A percentile compares a stretch with the other conserved stretches of the same genome.
Conservation (phyloP, 1,139 yeast species). For the Saccharomyces hybrid region DNA sequence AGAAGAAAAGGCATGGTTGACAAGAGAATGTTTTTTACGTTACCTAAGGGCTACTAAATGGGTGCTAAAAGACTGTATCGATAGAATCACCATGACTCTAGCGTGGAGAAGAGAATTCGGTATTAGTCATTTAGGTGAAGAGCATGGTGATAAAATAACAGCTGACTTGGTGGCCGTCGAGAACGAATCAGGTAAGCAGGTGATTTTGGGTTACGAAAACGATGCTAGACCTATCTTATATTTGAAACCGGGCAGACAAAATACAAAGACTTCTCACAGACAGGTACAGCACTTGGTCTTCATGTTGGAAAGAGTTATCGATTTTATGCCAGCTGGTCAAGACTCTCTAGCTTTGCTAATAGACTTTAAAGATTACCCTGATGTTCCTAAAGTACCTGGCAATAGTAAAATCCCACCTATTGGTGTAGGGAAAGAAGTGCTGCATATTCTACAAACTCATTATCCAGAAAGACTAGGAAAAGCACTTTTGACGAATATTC, state of each 20-base stretch:
- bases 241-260: constrained; percentile 86
- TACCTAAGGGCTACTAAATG: constrained; percentile 90
- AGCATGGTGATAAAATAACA: constrained; percentile 42
- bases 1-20: constrained; percentile 81
- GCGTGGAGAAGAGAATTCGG: constrained; percentile 95
- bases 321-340: constrained; percentile 93
- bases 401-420: constrained; percentile 73
- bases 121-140: constrained; percentile 47
- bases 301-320: constrained; percentile 84
- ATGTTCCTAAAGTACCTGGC: constrained; percentile 44
- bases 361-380: constrained; percentile 71
- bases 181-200: constrained; percentile 82
- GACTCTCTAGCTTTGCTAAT: constrained; percentile 83
- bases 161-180: constrained; percentile 61
- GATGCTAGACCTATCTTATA: constrained; percentile 86
- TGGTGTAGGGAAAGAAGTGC: constrained; percentile 64
- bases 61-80: constrained; percentile 62
- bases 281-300: constrained; percentile 92
- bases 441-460: constrained; percentile 78
- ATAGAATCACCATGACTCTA: constrained; percentile 65
- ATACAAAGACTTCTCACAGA: constrained; percentile 75
- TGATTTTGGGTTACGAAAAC: constrained; percentile 81
- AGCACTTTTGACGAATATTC: constrained; percentile 85
- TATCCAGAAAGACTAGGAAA: constrained; percentile 93
- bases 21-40: constrained; percentile 80